These are phyloP conservation scores for Spathaspora hagerdaliae DNA, from an alignment of 805 yeast genomes.

Conservation along the genomic window DNA sequence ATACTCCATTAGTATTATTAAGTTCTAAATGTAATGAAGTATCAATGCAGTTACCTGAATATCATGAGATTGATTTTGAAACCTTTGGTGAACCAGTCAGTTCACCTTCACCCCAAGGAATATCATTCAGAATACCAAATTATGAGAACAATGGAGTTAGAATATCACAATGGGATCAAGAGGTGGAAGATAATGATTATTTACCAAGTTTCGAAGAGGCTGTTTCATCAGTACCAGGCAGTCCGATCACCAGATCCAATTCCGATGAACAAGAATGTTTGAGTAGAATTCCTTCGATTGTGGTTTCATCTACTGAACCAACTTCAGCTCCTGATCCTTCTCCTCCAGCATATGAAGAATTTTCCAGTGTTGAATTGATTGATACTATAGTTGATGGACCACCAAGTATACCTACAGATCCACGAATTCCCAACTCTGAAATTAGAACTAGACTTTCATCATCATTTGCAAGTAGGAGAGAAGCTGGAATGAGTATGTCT, in stretches of 20 bases:
- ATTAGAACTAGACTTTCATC: not conserved
- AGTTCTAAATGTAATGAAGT: conserved; percentile 40
- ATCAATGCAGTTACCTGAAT: conserved; percentile 38
- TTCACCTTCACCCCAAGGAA: conserved; percentile 4
- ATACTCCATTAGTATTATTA: conserved; percentile 59
- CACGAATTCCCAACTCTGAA: conserved; percentile 2
- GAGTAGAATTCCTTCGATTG: conserved; percentile 29
- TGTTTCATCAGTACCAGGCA: conserved; percentile 30
- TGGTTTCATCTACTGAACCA: not conserved
- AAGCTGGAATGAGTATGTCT: not conserved
- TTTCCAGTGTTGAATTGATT: not conserved
- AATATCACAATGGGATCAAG: conserved; percentile 23
- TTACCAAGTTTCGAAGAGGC: conserved; percentile 70
- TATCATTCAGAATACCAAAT: conserved; percentile 37
- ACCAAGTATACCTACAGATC: not conserved
- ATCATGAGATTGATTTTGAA: conserved; percentile 22
- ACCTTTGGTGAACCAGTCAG: not conserved
- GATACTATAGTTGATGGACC: not conserved
- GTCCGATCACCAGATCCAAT: conserved; percentile 33
- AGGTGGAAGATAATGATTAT: not conserved
- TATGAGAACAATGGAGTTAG: conserved; percentile 27
- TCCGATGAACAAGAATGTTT: conserved; percentile 37
- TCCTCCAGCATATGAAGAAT: conserved; percentile 29
- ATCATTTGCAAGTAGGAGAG: not conserved
- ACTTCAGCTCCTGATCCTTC: conserved; percentile 18